Conservation (phyloP, 192 early-diverging fungal genomes). For the Coemansia sp. region DNA sequence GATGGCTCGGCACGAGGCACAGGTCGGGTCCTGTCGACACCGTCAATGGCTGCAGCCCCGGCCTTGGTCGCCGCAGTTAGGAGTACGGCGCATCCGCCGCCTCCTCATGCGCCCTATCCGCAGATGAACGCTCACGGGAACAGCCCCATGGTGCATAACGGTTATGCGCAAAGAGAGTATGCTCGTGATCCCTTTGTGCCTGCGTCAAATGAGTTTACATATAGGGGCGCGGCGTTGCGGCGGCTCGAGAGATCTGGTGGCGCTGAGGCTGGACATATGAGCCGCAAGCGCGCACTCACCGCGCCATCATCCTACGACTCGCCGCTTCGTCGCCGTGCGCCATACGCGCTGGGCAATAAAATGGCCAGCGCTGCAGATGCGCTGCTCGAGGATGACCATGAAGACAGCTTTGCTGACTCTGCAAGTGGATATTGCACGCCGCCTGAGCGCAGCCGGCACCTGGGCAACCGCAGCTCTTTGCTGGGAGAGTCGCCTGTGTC, state of each 20-base stretch:
- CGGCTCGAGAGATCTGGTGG: constrained; percentile 33
- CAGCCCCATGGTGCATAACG: constrained; percentile 11
- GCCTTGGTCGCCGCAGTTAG: constrained; percentile 6
- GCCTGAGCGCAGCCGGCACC: constrained; percentile 26
- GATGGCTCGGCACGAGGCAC: constrained; percentile 4
- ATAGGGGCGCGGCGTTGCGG: constrained; percentile 39
- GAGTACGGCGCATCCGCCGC: background rate
- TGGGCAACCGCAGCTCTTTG: constrained; percentile 17
- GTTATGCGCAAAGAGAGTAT: background rate
- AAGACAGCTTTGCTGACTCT: background rate
- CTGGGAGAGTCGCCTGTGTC: constrained; percentile 49
- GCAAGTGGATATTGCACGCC: constrained; percentile 16
- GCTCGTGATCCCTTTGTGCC: constrained; percentile 28
- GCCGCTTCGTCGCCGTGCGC: constrained; percentile 13
- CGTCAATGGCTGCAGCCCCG: constrained; percentile 14
- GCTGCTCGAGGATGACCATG: constrained; percentile 29
- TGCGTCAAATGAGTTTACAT: constrained; percentile 38
- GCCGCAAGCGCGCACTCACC: constrained; percentile 51
- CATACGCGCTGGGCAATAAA: constrained; percentile 11
- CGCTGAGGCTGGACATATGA: constrained; percentile 8
- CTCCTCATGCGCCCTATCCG: background rate
- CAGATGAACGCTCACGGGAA: background rate
- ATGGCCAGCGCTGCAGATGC: constrained; percentile 12
- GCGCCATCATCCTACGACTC: constrained; percentile 51
- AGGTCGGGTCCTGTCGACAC: constrained; percentile 33